Evolutionary conservation across 495 filamentous ascomycete genomes (phyloP), one percentile per base, ranked within the genome.

Genomic region (Xylaria nigripes): DNA sequence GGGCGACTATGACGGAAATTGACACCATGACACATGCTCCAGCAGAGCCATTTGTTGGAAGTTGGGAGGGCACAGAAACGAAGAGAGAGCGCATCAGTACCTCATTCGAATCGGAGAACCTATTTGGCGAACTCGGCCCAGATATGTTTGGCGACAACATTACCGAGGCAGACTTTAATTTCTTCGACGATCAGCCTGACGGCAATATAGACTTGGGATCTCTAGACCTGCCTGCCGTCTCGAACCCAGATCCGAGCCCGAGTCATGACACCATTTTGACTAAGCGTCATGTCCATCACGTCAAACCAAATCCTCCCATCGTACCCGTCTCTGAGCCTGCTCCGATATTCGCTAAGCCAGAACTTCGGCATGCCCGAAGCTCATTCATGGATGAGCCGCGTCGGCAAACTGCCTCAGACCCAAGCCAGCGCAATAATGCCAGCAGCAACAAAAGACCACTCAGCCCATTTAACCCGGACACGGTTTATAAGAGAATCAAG

Each of bases 151-250:
- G 82, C 19, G 76, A 84, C 19, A 85, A 82, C n/a, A 81, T 95
- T 18, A 91, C 88, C 1, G 90, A 96, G 54, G 85, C 83, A 2
- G 90, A 96, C 64, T 95, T 95, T 68, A 92, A 81, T 68, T 95
- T 94, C 63, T 95, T 96, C 53, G 89, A 95, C 34, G 70, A 76
- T 25, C 63, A 72, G 13, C 70, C 73, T 2, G 53, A 55, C 6
- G 63, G 53, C 3, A 68, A 64, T n/a, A 58, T 61, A 5, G 75
- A 70, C 45, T 65, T 77, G 19, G 73, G 49, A 22, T 59, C 64
- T 25, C 45, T 73, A 6, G 68, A 70, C 25, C 43, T 73, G 0
- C 42, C 67, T n/a, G 38, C 49, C 22, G 48, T 65, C 27, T 18
- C 57, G 32, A 63, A 50, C 22, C 16, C 38, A 15, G 56, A 65